These are phyloP conservation scores for Williopsis jadinii DNA, from an alignment of 1,139 yeast genomes.

Conservation along the genomic window DNA sequence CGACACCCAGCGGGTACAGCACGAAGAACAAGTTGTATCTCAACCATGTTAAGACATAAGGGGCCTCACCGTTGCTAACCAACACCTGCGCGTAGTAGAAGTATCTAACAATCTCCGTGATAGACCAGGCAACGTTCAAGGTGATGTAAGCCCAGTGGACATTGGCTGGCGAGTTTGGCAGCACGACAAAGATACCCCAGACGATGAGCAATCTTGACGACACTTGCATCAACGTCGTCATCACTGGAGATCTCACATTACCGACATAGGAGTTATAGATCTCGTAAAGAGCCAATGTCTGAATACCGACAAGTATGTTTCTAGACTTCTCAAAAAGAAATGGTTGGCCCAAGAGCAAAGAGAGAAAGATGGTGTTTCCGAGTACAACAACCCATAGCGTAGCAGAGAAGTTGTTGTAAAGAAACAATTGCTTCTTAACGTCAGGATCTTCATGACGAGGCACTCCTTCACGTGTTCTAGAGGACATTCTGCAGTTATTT, in stretches of 20 bases:
- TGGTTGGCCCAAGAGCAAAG: conserved; percentile 45
- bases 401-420: conserved; percentile 62
- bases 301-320: conserved; percentile 58
- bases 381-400: conserved; percentile 61
- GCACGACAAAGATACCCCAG: conserved; percentile 67
- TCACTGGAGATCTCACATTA: conserved; percentile 74
- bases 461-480: background rate
- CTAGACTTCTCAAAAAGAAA: conserved; percentile 51
- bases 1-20: conserved; percentile 87
- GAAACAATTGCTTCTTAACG: conserved; percentile 1
- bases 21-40: conserved; percentile 80
- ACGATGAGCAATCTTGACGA: conserved; percentile 78
- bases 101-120: conserved; percentile 86
- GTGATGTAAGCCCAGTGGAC: conserved; percentile 52
- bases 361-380: conserved; percentile 37
- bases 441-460: conserved; percentile 2
- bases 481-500: too few species aligned
- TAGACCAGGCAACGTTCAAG: conserved; percentile 78
- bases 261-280: conserved; percentile 72
- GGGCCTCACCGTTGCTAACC: conserved; percentile 48
- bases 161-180: conserved; percentile 66
- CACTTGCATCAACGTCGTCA: conserved; percentile 83
- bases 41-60: conserved; percentile 56
- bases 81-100: conserved; percentile 74
- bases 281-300: conserved; percentile 79